Base-by-base conservation (phyloP, 805 yeast species). In the Lachancea fermentati region DNA sequence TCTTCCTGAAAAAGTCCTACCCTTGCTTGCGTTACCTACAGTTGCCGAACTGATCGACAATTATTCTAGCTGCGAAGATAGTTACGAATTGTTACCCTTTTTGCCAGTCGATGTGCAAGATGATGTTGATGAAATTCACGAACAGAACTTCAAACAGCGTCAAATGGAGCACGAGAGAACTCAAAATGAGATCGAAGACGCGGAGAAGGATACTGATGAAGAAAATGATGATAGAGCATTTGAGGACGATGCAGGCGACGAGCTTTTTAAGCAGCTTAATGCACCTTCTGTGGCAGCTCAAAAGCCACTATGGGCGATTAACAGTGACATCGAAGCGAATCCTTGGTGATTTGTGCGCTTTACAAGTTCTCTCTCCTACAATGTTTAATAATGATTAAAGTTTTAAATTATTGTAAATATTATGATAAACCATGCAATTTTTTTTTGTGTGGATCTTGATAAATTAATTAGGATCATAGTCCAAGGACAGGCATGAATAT, bases 341-440 rank as follows among this genome's bases (percentile, higher is more conserved):
- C 93, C 89, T 4, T 83, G 93, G 93, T 62, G 43, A 47, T 9
- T n/a, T n/a, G n/a, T n/a, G n/a, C n/a, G n/a, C n/a, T n/a, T n/a
- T n/a, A n/a, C n/a, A n/a, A n/a, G n/a, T n/a, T n/a, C n/a, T n/a
- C n/a, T n/a, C n/a, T n/a, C 16, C 13, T 7, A 13, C 32, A 12
- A n/a, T 29, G 7, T 15, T 7, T 29, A n/a, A 14, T 12, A 29
- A 14, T 29, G 32, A 29, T n/a, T 29, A 14, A 12, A 29, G 6
- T 15, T 29, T 29, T 29, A 29, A 7, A 29, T 12, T 29, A 29
- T n/a, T 29, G 32, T 15, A 29, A 29, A 29, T 15, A 31, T 31
- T 13, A 13, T 15, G 18, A 31, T 16, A 16, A 17, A 31, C 14
- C 5, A 31, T 31, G 18, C 34, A 15, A 31, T 14, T 15, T 31